Conservation (phyloP, 2,329 filamentous ascomycete genomes). For the Tothia fuscella region DNA sequence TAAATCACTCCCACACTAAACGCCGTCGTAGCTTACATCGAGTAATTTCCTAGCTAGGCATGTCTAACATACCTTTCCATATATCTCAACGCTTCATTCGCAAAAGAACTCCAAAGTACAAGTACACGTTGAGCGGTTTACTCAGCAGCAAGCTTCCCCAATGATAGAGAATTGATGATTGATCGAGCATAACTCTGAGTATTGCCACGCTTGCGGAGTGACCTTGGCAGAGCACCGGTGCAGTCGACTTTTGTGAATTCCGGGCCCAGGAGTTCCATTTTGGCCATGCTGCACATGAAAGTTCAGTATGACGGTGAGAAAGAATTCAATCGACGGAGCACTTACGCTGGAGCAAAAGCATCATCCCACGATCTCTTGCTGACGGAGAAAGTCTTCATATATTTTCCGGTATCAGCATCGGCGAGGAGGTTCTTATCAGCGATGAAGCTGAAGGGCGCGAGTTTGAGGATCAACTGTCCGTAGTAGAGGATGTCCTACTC, state of each 20-base stretch:
- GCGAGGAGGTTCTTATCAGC: not conserved
- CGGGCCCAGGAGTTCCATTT: not conserved
- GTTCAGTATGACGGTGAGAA: not conserved
- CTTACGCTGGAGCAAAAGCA: conserved; percentile 3
- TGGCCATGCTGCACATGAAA: not conserved
- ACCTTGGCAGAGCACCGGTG: not conserved
- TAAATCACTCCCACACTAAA: too few relatives aligned
- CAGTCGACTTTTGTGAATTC: not conserved
- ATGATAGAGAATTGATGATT: not conserved
- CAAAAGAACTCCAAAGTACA: too few relatives aligned
- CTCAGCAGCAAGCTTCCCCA: conserved; percentile 1
- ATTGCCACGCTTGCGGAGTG: not conserved
- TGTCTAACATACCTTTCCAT: too few relatives aligned
- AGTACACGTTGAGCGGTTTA: too few relatives aligned
- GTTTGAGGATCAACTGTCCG: not conserved
- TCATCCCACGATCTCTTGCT: not conserved
- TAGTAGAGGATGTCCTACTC: conserved; percentile 1
- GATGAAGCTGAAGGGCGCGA: not conserved
- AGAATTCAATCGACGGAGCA: not conserved
- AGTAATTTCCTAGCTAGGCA: too few relatives aligned
- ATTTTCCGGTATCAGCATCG: not conserved
- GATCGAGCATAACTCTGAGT: not conserved
- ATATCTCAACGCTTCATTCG: too few relatives aligned
- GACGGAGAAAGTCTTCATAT: not conserved
- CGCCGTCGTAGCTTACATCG: too few relatives aligned